Base-by-base conservation (phyloP, 768 basidiomycete genomes). In the Hypsizygus marmoreus region DNA sequence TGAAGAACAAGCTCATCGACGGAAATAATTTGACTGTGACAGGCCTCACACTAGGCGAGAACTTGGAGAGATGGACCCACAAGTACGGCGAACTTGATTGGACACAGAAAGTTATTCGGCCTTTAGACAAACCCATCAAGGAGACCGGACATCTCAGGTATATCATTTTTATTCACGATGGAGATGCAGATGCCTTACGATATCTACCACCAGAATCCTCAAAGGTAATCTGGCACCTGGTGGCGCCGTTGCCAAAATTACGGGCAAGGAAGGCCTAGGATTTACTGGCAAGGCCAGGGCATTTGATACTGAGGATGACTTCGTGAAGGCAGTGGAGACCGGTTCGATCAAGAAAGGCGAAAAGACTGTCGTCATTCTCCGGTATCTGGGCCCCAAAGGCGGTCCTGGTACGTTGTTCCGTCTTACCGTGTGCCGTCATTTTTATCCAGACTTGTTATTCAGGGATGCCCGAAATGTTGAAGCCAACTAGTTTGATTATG, bases 391-490 rank as follows among this genome's bases (percentile, higher is more conserved):
- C 37, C 95, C 95, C 22, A 88, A 92, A 72, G 95, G 95, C 51
- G 97, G 95, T 47, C 95, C 95, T 25, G 92, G 91, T 88, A 51
- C 69, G 84, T 69, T 66, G 81, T 65, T 14, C 28, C 25, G 39
- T 33, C 31, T 45, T 47, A 33, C 30, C 33, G 29, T 33, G 13
- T 10, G 16, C 24, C 25, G 30, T 16, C 19, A 49, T 29, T 38
- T 20, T 16, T 36, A 32, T 51, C 57, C 61, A 62, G 55, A 17
- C 34, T 63, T 20, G 49, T 39, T 45, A 46, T 44, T 34, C 61
- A 88, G 93, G 94, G 52, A 99, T 99, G 95, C 95, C 94, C 39
- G 97, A 99, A 74, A 99, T 99, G 97, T 77, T 98, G 47, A 97
- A 97, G 65, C 95, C 95, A 19, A 98, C 95, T 24, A 91, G 91